A percentile compares a stretch with the other conserved stretches of the same genome.
phyloP scores from a whole-genome alignment of 2,329 filamentous ascomycete genomes.

The Colletotrichum acutatum region DNA sequence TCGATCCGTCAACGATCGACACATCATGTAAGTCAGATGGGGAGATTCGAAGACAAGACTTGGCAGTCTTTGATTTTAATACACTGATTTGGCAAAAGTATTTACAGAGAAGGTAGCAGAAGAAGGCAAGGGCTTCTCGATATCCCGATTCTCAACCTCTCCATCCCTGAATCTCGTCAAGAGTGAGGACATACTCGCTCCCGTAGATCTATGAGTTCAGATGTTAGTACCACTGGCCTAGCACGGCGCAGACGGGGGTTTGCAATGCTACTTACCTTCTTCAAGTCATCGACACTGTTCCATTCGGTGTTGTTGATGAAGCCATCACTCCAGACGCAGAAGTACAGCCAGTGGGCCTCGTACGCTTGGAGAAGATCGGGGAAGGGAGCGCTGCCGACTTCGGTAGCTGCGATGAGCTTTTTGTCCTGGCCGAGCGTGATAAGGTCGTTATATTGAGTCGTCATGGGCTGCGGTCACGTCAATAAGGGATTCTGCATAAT shows the following conservation, averaged over 20 bases:
- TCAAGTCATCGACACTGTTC: slow-evolving; percentile 53
- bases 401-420: slow-evolving; percentile 59
- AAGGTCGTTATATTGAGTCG: slow-evolving; percentile 55
- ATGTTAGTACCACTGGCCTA: neutral
- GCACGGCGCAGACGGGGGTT: neutral
- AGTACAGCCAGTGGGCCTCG: slow-evolving; percentile 59
- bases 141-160: neutral
- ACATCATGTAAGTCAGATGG: neutral
- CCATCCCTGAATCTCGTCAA: slow-evolving; percentile 50
- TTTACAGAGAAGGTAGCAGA: slow-evolving; percentile 12
- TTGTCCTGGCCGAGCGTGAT: slow-evolving; percentile 54
- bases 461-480: slow-evolving; percentile 47
- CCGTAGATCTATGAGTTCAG: slow-evolving; percentile 41
- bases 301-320: slow-evolving; percentile 54
- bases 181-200: slow-evolving; percentile 46
- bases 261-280: slow-evolving; percentile 39
- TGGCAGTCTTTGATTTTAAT: neutral
- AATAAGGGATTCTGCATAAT: neutral
- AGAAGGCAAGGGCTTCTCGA: neutral
- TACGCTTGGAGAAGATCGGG: slow-evolving; percentile 54
- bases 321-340: slow-evolving; percentile 56
- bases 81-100: neutral
- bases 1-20: neutral
- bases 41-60: neutral
- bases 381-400: slow-evolving; percentile 59